Conservation (phyloP, 2,329 filamentous ascomycete species). For the Onygena corvina region DNA sequence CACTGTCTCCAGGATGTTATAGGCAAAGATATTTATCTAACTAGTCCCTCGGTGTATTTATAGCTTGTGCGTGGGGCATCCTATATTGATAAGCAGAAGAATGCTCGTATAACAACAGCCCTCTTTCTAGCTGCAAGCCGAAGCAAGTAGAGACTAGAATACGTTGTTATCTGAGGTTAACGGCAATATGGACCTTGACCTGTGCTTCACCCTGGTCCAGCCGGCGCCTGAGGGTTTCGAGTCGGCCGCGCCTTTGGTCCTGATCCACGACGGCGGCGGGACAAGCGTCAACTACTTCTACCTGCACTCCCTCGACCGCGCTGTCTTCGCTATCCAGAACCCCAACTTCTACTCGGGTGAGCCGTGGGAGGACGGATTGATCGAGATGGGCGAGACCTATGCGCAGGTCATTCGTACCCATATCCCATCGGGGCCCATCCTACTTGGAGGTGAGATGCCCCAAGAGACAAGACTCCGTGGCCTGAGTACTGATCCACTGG, state of each 20-base stretch:
- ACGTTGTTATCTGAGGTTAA: too few relatives aligned
- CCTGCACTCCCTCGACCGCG: slow-evolving; percentile 39
- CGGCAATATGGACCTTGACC: slow-evolving; percentile 7
- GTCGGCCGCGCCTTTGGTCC: slow-evolving; percentile 37
- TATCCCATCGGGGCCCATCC: slow-evolving; percentile 13
- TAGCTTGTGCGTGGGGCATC: too few relatives aligned
- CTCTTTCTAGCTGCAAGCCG: too few relatives aligned
- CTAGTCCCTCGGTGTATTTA: too few relatives aligned
- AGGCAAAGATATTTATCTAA: too few relatives aligned
- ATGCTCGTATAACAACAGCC: too few relatives aligned
- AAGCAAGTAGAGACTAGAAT: too few relatives aligned
- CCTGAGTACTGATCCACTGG: not conserved
- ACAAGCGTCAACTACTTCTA: slow-evolving; percentile 48
- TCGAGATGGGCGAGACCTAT: slow-evolving; percentile 45
- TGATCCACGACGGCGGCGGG: slow-evolving; percentile 51
- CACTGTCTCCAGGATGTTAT: too few relatives aligned
- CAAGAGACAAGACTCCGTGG: too few relatives aligned
- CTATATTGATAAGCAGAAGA: too few relatives aligned
- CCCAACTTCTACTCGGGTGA: slow-evolving; percentile 40
- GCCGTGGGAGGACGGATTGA: slow-evolving; percentile 42
- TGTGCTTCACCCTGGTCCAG: slow-evolving; percentile 14
- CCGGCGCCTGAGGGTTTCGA: slow-evolving; percentile 8
- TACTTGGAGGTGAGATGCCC: slow-evolving; percentile 16
- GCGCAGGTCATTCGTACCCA: slow-evolving; percentile 33
- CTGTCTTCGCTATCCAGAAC: slow-evolving; percentile 45